Evolutionary conservation across 2,329 filamentous ascomycete genomes (phyloP).

Genomic region (Hypomyces rosellus): DNA sequence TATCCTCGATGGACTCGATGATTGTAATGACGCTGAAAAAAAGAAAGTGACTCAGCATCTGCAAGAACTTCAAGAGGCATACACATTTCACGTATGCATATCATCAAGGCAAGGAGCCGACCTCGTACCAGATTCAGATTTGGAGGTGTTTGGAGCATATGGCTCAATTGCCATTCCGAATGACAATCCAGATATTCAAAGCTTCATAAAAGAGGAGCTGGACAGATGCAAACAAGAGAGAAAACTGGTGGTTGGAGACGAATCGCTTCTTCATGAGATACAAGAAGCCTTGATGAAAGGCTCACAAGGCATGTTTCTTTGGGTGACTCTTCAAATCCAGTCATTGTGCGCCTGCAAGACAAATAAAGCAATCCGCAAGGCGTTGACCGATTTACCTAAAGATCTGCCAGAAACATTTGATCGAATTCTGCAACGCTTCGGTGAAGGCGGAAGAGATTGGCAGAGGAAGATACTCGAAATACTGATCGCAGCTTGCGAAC

Average conservation of each 20-base stretch:
- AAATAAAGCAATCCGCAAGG: conserved; percentile 29
- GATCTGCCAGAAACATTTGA: conserved; percentile 25
- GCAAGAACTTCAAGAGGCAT: background rate
- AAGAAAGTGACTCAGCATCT: background rate
- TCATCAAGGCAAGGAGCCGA: background rate
- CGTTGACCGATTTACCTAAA: conserved; percentile 24
- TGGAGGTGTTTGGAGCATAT: background rate
- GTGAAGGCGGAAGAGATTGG: conserved; percentile 7
- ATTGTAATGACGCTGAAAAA: conserved; percentile 4
- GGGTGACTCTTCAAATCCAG: conserved; percentile 30
- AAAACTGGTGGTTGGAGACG: conserved; percentile 13
- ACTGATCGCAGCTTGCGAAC: conserved; percentile 22
- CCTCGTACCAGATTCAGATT: background rate
- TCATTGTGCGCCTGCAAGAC: conserved; percentile 28
- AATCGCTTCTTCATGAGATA: conserved; percentile 11
- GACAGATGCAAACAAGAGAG: conserved; percentile 1
- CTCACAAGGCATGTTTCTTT: conserved; percentile 34
- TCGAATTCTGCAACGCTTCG: conserved; percentile 23
- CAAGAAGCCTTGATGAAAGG: conserved; percentile 16
- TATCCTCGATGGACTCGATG: conserved; percentile 16
- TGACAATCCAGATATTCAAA: conserved; percentile 19
- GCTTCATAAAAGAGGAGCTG: conserved; percentile 17
- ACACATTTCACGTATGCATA: conserved; percentile 1
- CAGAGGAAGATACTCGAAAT: conserved; percentile 26
- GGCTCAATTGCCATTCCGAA: conserved; percentile 9